Percentiles rank a stretch among this genome's conserved stretches.
These are phyloP conservation scores for Saccharomycopsis fibuligera DNA, from an alignment of 805 yeast genomes.

Conservation along the genomic window DNA sequence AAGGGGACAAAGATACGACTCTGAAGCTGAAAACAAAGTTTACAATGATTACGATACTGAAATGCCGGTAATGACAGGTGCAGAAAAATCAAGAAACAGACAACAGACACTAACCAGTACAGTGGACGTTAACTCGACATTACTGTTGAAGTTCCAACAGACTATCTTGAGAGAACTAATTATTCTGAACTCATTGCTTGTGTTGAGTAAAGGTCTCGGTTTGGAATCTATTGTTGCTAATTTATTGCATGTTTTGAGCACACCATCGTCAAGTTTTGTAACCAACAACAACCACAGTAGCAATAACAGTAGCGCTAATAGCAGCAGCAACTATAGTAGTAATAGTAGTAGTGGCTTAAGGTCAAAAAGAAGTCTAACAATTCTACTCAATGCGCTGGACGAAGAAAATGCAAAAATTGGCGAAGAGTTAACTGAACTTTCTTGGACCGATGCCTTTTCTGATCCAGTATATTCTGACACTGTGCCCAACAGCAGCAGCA, in stretches of 20 bases:
- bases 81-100: too few relatives aligned
- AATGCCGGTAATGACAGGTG: too few relatives aligned
- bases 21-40: too few relatives aligned
- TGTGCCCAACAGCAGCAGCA: too few relatives aligned
- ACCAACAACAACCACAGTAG: too few relatives aligned
- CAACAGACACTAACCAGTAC: too few relatives aligned
- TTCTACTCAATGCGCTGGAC: constrained; percentile 57
- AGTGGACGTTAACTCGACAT: constrained; percentile 45
- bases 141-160: constrained; percentile 67
- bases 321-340: too few relatives aligned
- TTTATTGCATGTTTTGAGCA: constrained; percentile 59
- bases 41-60: neutral
- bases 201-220: constrained; percentile 84
- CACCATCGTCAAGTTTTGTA: constrained; percentile 44
- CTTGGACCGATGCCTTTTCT: constrained; percentile 50
- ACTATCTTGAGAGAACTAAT: constrained; percentile 67
- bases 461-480: too few relatives aligned
- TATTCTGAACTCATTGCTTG: constrained; percentile 65
- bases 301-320: too few relatives aligned
- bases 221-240: constrained; percentile 68
- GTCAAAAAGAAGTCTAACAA: constrained; percentile 52
- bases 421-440: constrained; percentile 54
- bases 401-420: constrained; percentile 46
- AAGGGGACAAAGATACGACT: too few relatives aligned
- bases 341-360: too few relatives aligned